phyloP scores from a whole-genome alignment of 23 red algal genomes.

The Chondrus crispus region DNA sequence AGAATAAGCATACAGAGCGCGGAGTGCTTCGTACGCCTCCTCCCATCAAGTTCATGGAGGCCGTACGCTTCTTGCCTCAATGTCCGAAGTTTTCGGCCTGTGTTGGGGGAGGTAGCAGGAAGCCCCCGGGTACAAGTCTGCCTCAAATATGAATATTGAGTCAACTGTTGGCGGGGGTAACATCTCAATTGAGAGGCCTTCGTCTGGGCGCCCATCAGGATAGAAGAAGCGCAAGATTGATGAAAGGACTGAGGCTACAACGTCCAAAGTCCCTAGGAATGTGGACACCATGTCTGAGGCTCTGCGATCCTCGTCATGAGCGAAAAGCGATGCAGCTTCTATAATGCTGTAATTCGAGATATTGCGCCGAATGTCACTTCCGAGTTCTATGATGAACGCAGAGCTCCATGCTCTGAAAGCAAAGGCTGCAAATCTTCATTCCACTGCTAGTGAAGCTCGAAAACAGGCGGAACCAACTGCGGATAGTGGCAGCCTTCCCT shows the following conservation, averaged over 20 bases:
- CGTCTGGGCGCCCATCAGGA: background rate
- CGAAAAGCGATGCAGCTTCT: conserved; percentile 5
- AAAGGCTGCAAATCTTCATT: background rate
- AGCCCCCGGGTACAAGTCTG: background rate
- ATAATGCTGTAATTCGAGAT: conserved; percentile 7
- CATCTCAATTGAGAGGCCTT: background rate
- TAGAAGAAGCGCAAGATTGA: background rate
- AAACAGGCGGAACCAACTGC: too few relatives aligned
- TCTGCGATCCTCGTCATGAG: background rate
- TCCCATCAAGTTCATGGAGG: background rate
- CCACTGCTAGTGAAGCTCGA: too few relatives aligned
- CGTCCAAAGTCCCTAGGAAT: background rate
- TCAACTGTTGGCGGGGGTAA: background rate
- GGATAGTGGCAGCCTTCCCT: too few relatives aligned
- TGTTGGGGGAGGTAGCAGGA: background rate
- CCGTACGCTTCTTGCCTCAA: background rate
- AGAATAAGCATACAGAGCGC: background rate
- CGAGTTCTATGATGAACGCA: background rate
- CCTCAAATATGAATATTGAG: background rate
- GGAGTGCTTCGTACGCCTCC: background rate
- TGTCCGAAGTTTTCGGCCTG: conserved; percentile 1
- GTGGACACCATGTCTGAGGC: background rate
- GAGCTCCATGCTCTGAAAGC: background rate
- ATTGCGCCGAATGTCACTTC: background rate
- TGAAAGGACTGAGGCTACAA: background rate